Base-by-base conservation (phyloP, 305 asterid genomes). In the Fraxinus baroniana region DNA sequence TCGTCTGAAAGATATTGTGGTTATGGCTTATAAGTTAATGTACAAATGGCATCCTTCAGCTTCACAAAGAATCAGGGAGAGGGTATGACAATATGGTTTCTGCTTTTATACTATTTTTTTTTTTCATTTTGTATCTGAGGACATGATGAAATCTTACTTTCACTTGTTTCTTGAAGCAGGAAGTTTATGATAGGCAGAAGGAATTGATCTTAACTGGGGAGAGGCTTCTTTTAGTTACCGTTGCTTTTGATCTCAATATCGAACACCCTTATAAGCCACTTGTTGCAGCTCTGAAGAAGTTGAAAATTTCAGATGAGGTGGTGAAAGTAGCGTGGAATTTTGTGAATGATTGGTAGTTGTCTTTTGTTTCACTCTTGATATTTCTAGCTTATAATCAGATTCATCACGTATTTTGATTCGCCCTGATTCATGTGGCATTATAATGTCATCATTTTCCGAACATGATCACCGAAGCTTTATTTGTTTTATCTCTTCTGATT, bases 241-340 rank as follows among this genome's bases (percentile, higher is more conserved):
- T 90, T 79, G 91, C 88, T 37, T 92, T 88, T 85, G 96, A 92
- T 89, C 90, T 92, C 80, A 92, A 86, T 70, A 83, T 90, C 18
- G 89, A 89, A 57, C 93, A 88, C 79, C 94, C 94, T 20, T 90
- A 92, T 87, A 90, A 90, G 86, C 88, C 93, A 32, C 90, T 92
- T 37, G 88, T 91, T 84, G 84, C 86, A 52, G 92, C 90, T 39
- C 79, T 92, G 36, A 89, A 89, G 88, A 86, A 78, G 83, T 68
- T 90, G 81, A 87, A 83, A 79, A 85, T 88, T 82, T 80, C 90
- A 30, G 86, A 87, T 52, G 88, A 90, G 79, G 44, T 90, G 30
- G 83, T 81, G 55, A 87, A 87, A 87, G 90, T 90, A 68, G 93
- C 94, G 8, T 92, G 94, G 93, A 92, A 92, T 85, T 89, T 89